Conservation (phyloP, 2,329 filamentous ascomycete species). For the Pseudogymnoascus sp. region DNA sequence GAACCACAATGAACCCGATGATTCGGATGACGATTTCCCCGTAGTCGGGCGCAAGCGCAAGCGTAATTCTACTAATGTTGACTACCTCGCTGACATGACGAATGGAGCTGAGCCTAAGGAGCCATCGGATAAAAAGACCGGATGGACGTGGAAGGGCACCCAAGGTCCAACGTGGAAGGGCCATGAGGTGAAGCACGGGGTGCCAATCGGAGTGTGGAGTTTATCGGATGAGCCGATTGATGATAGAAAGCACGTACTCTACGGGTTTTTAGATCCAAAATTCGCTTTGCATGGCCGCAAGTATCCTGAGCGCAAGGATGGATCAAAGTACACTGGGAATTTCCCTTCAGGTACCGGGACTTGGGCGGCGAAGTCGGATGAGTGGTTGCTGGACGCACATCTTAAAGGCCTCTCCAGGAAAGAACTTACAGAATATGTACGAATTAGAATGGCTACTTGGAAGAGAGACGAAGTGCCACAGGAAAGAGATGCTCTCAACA, state of each 20-base stretch:
- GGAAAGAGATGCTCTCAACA: slow-evolving; percentile 17
- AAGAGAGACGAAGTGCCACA: slow-evolving; percentile 24
- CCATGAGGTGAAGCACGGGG: slow-evolving; percentile 20
- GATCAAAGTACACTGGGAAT: slow-evolving; percentile 37
- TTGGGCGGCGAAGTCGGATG: slow-evolving; percentile 57
- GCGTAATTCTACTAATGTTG: slow-evolving; percentile 39
- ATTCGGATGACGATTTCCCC: slow-evolving; percentile 28
- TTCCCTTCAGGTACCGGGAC: slow-evolving; percentile 50
- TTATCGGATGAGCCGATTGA: slow-evolving; percentile 44
- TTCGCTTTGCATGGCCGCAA: slow-evolving; percentile 54
- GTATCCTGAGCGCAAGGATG: slow-evolving; percentile 40
- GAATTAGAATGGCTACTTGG: slow-evolving; percentile 34
- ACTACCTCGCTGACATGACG: neutral
- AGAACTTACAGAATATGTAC: slow-evolving; percentile 55
- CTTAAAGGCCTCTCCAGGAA: slow-evolving; percentile 47
- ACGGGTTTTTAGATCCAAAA: slow-evolving; percentile 54
- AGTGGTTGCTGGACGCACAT: slow-evolving; percentile 50
- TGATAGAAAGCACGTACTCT: slow-evolving; percentile 47
- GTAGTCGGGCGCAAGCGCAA: slow-evolving; percentile 49
- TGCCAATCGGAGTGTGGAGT: slow-evolving; percentile 50
- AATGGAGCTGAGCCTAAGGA: neutral
- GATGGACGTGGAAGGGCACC: neutral
- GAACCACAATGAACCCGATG: slow-evolving; percentile 23
- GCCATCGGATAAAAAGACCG: neutral
- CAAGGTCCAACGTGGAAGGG: slow-evolving; percentile 11